Base-by-base conservation (phyloP, 1,284 basidiomycete species). In the Pseudozyma hubeiensis region DNA sequence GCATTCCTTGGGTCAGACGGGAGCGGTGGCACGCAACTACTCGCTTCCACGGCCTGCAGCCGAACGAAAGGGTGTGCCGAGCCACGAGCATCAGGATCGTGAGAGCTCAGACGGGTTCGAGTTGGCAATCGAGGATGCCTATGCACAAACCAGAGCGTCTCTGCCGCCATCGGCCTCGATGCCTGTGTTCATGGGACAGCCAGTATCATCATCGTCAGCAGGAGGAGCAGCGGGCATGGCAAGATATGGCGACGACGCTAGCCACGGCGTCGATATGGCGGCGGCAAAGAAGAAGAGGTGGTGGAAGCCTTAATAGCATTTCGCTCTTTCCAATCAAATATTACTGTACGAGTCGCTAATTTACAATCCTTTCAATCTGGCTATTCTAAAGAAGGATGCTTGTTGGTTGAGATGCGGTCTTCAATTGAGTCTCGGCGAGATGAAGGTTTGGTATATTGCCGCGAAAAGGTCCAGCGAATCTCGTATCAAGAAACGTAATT, bases 231-330 rank as follows among this genome's bases (percentile, higher is more conserved):
- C 48, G 30, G 14, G 19, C 44, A 24, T 24, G 14, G 51, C 48
- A 4, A 56, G 46, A 24, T 37, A 35, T 16, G 53, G 53, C 31
- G 34, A 45, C 17, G 37, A 17, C 5, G 24, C 7, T 7, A 31
- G 31, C 33, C 16, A n/a, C 4, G 39, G 16, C 19, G 35, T 29
- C 4, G 58, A 55, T 14, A 16, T 30, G 39, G 54, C 39, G n/a
- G 48, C 55, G 43, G 50, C 13, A 13, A 67, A 62, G 58, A 67
- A 67, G 55, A 67, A 62, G 49, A 67, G 58, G 39, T 67, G 65
- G 65, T 67, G 65, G 65, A 67, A 67, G 51, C 56, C 57, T 0
- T 63, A 8, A 48, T 30, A 30, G 13, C n/a, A 7, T 1, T 29
- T 37, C 24, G 5, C 1, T 14, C 17, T 50, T 30, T 40, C 19